Conservation (phyloP, 2,329 filamentous ascomycete genomes). For the Pseudogymnoascus sp. region DNA sequence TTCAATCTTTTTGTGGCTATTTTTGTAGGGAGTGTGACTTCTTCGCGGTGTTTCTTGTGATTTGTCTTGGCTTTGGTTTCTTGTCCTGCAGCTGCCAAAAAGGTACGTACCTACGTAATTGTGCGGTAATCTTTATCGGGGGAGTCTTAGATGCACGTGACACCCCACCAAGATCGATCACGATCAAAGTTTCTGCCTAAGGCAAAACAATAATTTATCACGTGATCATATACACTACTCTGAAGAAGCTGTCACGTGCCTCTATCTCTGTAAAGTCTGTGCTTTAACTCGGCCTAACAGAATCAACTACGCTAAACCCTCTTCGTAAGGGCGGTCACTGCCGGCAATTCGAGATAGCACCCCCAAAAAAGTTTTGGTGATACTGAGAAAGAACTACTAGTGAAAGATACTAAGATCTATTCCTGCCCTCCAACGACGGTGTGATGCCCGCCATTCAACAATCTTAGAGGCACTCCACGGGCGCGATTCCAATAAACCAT, state of each 20-base stretch:
- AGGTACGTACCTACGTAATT: not conserved
- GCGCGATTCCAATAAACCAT: conserved; percentile 37
- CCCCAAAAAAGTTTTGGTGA: conserved; percentile 7
- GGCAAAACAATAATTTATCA: not conserved
- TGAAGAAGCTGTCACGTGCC: too few relatives aligned
- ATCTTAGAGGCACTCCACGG: not conserved
- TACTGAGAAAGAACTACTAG: conserved; percentile 6
- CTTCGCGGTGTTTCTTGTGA: too few relatives aligned
- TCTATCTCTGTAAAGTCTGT: not conserved
- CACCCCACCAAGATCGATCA: not conserved
- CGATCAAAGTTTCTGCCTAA: not conserved
- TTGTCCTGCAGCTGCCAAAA: not conserved
- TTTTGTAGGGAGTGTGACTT: not conserved
- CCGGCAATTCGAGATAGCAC: conserved; percentile 3
- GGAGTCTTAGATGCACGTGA: not conserved
- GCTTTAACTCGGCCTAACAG: not conserved
- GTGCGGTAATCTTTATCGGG: not conserved
- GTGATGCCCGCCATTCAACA: conserved; percentile 8
- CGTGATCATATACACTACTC: not conserved
- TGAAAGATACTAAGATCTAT: not conserved
- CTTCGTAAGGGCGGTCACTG: not conserved
- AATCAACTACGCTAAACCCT: not conserved
- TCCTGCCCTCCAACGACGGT: conserved; percentile 4
- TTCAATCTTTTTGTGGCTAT: not conserved
- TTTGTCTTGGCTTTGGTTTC: too few relatives aligned